A percentile compares a stretch with the other conserved stretches of the same genome.
Conservation (phyloP, 495 filamentous ascomycete species). For the Mytilinidion resinicola region DNA sequence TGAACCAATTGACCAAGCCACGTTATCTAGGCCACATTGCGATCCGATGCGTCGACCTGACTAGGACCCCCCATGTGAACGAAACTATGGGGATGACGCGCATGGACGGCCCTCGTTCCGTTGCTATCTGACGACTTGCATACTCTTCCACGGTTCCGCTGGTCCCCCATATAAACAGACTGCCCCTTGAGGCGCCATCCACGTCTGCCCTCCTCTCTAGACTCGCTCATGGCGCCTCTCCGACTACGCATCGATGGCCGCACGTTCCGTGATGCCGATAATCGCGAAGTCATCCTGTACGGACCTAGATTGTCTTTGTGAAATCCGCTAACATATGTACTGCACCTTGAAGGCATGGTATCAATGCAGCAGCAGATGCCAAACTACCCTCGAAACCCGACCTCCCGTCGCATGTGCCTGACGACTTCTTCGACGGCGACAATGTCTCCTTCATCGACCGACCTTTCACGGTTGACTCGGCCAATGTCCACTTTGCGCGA, state of each 20-base stretch:
- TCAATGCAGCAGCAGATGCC: constrained; percentile 62
- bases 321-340: too few species aligned
- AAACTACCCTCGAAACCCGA: constrained; percentile 72
- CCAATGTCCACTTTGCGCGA: constrained; percentile 80
- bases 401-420: constrained; percentile 67
- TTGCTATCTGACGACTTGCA: too few species aligned
- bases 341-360: constrained; percentile 46
- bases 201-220: too few species aligned
- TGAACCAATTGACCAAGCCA: too few species aligned
- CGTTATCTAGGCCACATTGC: too few species aligned
- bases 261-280: constrained; percentile 65
- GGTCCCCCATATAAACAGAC: constrained; percentile 25
- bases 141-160: constrained; percentile 8
- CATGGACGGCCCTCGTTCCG: too few species aligned
- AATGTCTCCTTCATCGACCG: constrained; percentile 81
- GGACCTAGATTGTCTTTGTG: too few species aligned
- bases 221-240: constrained; percentile 30
- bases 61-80: too few species aligned
- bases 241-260: constrained; percentile 73
- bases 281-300: constrained; percentile 54
- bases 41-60: too few species aligned
- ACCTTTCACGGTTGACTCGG: constrained; percentile 76
- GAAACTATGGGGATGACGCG: too few species aligned
- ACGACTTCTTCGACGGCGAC: constrained; percentile 89
- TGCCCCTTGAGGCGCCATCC: too few species aligned